Conservation (phyloP, 495 filamentous ascomycete species). For the Penicillium lividum region DNA sequence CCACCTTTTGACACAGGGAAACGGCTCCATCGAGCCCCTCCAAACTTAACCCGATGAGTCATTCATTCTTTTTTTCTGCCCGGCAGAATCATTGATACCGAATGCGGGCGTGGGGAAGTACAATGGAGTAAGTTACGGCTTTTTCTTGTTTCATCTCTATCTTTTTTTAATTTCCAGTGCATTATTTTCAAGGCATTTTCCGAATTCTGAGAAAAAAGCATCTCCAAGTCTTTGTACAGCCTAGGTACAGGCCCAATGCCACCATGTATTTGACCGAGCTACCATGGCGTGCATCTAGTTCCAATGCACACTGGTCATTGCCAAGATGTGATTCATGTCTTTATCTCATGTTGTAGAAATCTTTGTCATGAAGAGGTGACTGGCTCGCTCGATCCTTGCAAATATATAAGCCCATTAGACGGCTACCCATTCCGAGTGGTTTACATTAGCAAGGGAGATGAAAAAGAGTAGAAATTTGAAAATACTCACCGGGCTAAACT, state of each 20-base stretch:
- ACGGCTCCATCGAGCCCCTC: conserved; percentile 23
- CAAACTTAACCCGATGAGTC: conserved; percentile 33
- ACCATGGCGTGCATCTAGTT: background rate
- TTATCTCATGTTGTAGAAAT: background rate
- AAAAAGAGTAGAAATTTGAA: background rate
- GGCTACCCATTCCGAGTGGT: conserved; percentile 31
- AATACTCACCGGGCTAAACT: conserved; percentile 75
- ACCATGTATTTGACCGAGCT: background rate
- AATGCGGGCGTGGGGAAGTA: background rate
- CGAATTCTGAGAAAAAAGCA: background rate
- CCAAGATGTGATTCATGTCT: background rate
- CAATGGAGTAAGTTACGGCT: background rate
- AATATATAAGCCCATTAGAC: conserved; percentile 50
- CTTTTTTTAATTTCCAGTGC: no score
- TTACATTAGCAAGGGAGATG: conserved; percentile 1
- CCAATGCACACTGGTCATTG: background rate
- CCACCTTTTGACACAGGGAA: background rate
- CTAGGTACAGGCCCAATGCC: background rate
- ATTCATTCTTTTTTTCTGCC: conserved; percentile 29
- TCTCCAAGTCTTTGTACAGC: background rate
- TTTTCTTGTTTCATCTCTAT: no score
- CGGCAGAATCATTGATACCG: conserved; percentile 19
- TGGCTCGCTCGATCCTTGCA: conserved; percentile 23
- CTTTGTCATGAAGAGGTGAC: background rate
- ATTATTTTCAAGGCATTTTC: no score